These are phyloP conservation scores for Mariannaea sp. DNA, from an alignment of 2,329 filamentous ascomycete species.

Conservation along the genomic window DNA sequence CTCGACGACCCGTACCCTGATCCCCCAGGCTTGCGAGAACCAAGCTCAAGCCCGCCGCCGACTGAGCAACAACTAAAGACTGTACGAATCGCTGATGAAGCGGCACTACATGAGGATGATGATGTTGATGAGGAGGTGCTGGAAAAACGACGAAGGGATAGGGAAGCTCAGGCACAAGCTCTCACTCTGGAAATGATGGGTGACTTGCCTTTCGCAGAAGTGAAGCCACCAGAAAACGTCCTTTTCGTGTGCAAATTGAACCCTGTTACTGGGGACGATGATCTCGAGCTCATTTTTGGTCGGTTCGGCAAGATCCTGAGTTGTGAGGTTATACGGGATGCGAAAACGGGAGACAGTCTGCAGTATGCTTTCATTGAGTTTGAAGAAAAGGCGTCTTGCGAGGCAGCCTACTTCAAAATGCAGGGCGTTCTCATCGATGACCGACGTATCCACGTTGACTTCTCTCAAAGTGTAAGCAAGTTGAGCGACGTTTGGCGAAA, in stretches of 20 bases:
- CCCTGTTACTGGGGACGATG: constrained; percentile 91
- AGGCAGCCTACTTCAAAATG: constrained; percentile 98
- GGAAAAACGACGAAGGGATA: constrained; percentile 80
- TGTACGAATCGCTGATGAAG: constrained; percentile 88
- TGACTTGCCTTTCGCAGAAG: constrained; percentile 94
- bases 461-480: constrained; percentile 91
- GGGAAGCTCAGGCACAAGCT: constrained; percentile 91
- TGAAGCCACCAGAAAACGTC: constrained; percentile 95
- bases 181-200: constrained; percentile 97
- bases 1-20: constrained; percentile 93
- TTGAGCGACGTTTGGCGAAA: constrained; percentile 89
- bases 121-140: constrained; percentile 74
- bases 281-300: constrained; percentile 93
- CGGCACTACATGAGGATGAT: constrained; percentile 75
- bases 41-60: constrained; percentile 78
- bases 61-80: constrained; percentile 86
- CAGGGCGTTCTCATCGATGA: constrained; percentile 96
- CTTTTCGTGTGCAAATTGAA: constrained; percentile 99
- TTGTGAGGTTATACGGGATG: constrained; percentile 94
- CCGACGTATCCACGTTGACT: constrained; percentile 96
- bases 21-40: constrained; percentile 74
- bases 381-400: constrained; percentile 88
- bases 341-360: constrained; percentile 89
- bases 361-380: constrained; percentile 99
- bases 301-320: constrained; percentile 94